These are phyloP conservation scores for Penicillium olsonii DNA, from an alignment of 2,329 filamentous ascomycete species.

Conservation along the genomic window DNA sequence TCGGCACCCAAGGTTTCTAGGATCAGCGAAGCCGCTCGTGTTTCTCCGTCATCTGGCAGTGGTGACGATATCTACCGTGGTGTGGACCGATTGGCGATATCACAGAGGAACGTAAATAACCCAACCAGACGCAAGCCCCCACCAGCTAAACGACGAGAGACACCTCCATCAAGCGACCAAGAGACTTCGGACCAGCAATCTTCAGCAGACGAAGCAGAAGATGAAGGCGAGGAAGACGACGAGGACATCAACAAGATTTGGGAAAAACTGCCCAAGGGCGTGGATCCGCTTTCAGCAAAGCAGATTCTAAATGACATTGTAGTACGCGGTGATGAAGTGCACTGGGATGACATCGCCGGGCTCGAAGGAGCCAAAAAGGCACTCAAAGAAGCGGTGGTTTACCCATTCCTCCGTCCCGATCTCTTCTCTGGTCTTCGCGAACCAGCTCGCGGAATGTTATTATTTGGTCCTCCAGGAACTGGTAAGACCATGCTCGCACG, in stretches of 20 bases:
- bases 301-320: slow-evolving; percentile 97
- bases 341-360: slow-evolving; percentile 91
- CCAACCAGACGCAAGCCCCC: slow-evolving; percentile 31
- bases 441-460: slow-evolving; percentile 88
- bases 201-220: slow-evolving; percentile 48
- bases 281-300: slow-evolving; percentile 79
- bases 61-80: slow-evolving; percentile 34
- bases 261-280: slow-evolving; percentile 75
- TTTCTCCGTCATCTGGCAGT: slow-evolving; percentile 34
- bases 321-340: slow-evolving; percentile 89
- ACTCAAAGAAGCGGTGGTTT: slow-evolving; percentile 92
- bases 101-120: slow-evolving; percentile 18
- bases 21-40: slow-evolving; percentile 9
- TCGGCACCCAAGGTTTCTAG: slow-evolving; percentile 20
- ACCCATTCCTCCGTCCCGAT: slow-evolving; percentile 92
- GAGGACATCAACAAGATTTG: slow-evolving; percentile 65
- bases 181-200: slow-evolving; percentile 50
- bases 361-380: slow-evolving; percentile 88
- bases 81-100: slow-evolving; percentile 27
- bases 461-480: slow-evolving; percentile 96
- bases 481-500: slow-evolving; percentile 98
- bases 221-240: slow-evolving; percentile 54
- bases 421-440: slow-evolving; percentile 94
- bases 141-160: slow-evolving; percentile 42
- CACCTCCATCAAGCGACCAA: slow-evolving; percentile 46